phyloP scores from a whole-genome alignment of 768 basidiomycete species.

The Tylopilus vinaceipallidus region DNA sequence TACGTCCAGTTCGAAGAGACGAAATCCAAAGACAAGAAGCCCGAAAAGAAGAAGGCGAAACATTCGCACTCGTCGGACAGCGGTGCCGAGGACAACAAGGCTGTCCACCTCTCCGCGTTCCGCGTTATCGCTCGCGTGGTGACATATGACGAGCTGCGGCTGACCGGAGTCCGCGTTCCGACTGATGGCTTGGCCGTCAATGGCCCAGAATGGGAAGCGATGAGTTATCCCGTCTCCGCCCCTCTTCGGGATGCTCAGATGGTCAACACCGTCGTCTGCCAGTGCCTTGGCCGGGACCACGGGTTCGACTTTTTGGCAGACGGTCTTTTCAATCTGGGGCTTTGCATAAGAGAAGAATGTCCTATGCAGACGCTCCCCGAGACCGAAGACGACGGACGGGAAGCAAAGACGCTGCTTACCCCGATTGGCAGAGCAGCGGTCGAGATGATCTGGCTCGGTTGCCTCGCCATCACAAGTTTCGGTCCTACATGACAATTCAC shows the following conservation, averaged over 20 bases:
- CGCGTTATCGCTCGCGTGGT: conserved; percentile 74
- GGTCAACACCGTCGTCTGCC: conserved; percentile 50
- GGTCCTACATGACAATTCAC: conserved; percentile 21
- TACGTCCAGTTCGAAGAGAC: conserved; percentile 55
- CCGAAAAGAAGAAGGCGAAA: conserved; percentile 33
- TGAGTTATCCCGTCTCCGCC: conserved; percentile 32
- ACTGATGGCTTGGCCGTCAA: conserved; percentile 66
- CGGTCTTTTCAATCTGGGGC: conserved; percentile 71
- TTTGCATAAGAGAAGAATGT: conserved; percentile 42
- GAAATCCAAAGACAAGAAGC: conserved; percentile 16
- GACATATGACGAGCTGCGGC: conserved; percentile 66
- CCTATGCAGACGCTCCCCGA: conserved; percentile 17
- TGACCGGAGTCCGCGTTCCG: conserved; percentile 72
- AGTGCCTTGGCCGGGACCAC: conserved; percentile 56
- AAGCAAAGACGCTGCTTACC: conserved; percentile 42
- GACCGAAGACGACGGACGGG: conserved; percentile 42
- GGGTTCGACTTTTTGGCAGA: conserved; percentile 82
- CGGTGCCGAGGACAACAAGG: conserved; percentile 37
- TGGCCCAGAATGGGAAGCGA: conserved; percentile 54
- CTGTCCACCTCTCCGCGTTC: conserved; percentile 61
- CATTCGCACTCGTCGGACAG: conserved; percentile 30
- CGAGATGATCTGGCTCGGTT: conserved; percentile 56
- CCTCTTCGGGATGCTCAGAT: conserved; percentile 35
- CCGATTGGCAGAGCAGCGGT: conserved; percentile 49
- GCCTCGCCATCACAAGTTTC: conserved; percentile 49